Evolutionary conservation across 257 asterid genomes (phyloP).

Genomic region (Lavandula angustifolia): DNA sequence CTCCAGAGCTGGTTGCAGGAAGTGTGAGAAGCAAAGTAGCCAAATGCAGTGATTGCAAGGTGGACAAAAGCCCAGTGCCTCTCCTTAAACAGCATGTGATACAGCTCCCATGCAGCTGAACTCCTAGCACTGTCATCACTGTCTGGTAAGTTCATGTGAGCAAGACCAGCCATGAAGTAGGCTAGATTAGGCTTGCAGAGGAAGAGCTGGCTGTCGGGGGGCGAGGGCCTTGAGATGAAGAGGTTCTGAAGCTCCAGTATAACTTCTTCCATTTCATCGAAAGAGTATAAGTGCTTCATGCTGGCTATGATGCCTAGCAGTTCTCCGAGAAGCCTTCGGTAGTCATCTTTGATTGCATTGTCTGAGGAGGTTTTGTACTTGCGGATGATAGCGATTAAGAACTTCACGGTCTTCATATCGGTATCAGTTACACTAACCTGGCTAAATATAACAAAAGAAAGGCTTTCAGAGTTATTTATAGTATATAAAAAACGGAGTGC

Average conservation of each 20-base stretch:
- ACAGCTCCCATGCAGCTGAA: slow-evolving; percentile 77
- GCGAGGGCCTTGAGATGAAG: slow-evolving; percentile 55
- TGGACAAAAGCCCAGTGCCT: slow-evolving; percentile 92
- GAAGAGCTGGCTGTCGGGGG: slow-evolving; percentile 46
- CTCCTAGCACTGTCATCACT: slow-evolving; percentile 54
- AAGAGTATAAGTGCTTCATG: slow-evolving; percentile 66
- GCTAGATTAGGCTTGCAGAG: slow-evolving; percentile 80
- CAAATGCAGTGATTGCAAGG: slow-evolving; percentile 71
- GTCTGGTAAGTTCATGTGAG: slow-evolving; percentile 58
- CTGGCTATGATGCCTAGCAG: slow-evolving; percentile 64
- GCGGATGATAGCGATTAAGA: slow-evolving; percentile 54
- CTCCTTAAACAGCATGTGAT: slow-evolving; percentile 74
- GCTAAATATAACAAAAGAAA: slow-evolving; percentile 40
- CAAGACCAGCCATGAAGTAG: slow-evolving; percentile 82
- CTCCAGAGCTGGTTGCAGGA: slow-evolving; percentile 83
- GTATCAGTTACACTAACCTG: slow-evolving; percentile 77
- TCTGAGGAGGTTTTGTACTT: slow-evolving; percentile 63
- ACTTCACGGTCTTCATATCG: slow-evolving; percentile 73
- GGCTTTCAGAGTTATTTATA: slow-evolving; percentile 7
- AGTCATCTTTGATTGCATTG: slow-evolving; percentile 41
- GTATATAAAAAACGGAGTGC: slow-evolving; percentile 11
- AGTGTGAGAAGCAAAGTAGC: slow-evolving; percentile 80
- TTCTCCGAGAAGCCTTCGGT: slow-evolving; percentile 70
- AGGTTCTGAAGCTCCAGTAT: slow-evolving; percentile 79
- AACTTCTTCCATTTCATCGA: slow-evolving; percentile 73